Conservation (phyloP, 345 rosid species). For the Conringia planisiliqua region DNA sequence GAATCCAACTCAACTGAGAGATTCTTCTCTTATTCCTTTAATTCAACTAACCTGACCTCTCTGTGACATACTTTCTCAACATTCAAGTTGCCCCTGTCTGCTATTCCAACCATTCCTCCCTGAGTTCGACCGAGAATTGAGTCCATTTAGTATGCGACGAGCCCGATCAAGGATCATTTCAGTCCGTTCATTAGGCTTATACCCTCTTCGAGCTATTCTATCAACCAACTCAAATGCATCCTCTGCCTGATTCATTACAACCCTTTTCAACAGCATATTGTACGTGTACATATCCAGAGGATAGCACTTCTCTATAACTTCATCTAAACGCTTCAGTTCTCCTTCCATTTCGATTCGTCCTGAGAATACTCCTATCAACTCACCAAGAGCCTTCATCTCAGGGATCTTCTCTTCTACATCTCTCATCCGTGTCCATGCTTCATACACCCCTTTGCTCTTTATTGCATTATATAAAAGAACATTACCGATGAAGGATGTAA, state of each 20-base stretch:
- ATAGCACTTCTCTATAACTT: slow-evolving; percentile 58
- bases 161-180: slow-evolving; percentile 39
- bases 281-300: slow-evolving; percentile 52
- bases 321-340: slow-evolving; percentile 45
- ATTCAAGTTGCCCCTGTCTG: slow-evolving; percentile 9
- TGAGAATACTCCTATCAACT: slow-evolving; percentile 60
- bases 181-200: slow-evolving; percentile 61
- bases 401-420: slow-evolving; percentile 39
- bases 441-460: slow-evolving; percentile 43
- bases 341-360: slow-evolving; percentile 33
- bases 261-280: slow-evolving; percentile 55
- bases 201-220: slow-evolving; percentile 51
- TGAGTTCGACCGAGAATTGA: slow-evolving; percentile 26
- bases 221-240: slow-evolving; percentile 45
- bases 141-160: slow-evolving; percentile 37
- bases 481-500: slow-evolving; percentile 77
- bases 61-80: background rate
- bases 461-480: slow-evolving; percentile 55
- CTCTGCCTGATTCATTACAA: slow-evolving; percentile 38
- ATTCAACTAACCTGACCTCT: slow-evolving; percentile 11
- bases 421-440: slow-evolving; percentile 54
- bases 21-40: background rate
- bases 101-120: slow-evolving; percentile 36
- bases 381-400: slow-evolving; percentile 47
- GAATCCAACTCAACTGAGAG: background rate